phyloP scores from a whole-genome alignment of 1,284 basidiomycete genomes.

The Moesziomyces globuligerus region DNA sequence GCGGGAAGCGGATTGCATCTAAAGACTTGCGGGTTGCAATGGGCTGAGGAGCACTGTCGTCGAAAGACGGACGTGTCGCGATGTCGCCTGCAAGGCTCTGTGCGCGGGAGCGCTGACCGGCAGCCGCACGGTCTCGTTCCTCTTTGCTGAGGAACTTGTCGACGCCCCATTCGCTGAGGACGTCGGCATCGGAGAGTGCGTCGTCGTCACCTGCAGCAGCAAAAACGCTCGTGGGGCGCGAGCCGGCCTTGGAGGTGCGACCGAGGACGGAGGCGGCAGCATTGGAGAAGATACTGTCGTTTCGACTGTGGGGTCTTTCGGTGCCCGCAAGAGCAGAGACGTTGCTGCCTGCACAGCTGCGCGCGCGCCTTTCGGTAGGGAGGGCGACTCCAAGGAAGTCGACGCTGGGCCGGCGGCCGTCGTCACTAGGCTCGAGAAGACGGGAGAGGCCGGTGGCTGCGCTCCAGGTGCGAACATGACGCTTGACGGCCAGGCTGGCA shows the following conservation, averaged over 20 bases:
- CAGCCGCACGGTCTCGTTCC: slow-evolving; percentile 38
- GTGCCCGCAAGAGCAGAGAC: slow-evolving; percentile 14
- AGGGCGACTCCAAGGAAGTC: slow-evolving; percentile 59
- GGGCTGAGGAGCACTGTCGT: slow-evolving; percentile 5
- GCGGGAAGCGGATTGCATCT: slow-evolving; percentile 10
- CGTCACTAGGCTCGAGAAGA: slow-evolving; percentile 28
- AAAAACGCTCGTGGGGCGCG: slow-evolving; percentile 26
- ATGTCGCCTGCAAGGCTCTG: slow-evolving; percentile 38
- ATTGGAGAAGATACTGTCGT: slow-evolving; percentile 38
- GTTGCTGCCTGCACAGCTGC: slow-evolving; percentile 44
- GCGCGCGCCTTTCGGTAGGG: slow-evolving; percentile 47
- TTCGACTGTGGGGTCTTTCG: slow-evolving; percentile 19
- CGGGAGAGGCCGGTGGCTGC: slow-evolving; percentile 43
- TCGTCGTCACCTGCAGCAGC: slow-evolving; percentile 6
- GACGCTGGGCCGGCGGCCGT: slow-evolving; percentile 45
- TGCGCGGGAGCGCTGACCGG: slow-evolving; percentile 37
- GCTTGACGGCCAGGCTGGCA: slow-evolving; percentile 22
- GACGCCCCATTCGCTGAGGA: slow-evolving; percentile 55
- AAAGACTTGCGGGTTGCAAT: slow-evolving; percentile 11
- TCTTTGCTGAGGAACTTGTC: slow-evolving; percentile 60
- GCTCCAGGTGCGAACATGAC: slow-evolving; percentile 48
- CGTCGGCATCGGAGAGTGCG: slow-evolving; percentile 26
- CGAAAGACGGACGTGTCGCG: slow-evolving; percentile 16
- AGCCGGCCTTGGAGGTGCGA: slow-evolving; percentile 31
- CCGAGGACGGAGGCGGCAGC: slow-evolving; percentile 27